Evolutionary conservation across 2,329 filamentous ascomycete genomes (phyloP), one percentile per base, ranked within the genome.

Genomic region (Fusarium metavorans): DNA sequence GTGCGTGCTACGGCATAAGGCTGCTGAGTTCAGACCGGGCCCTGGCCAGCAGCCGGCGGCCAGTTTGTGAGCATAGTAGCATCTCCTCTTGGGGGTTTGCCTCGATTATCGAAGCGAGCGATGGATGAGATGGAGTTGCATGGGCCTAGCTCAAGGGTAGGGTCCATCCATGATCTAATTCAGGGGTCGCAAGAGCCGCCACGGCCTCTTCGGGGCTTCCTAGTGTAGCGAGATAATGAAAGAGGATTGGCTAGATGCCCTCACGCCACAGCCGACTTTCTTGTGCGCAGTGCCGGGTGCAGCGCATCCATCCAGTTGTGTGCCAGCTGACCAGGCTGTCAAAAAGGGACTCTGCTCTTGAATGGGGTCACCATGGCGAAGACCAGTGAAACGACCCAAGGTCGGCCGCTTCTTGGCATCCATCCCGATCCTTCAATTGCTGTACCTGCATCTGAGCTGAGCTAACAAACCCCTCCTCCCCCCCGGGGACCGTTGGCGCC

Each of bases 221-320:
- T 70, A 64, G 72, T 74, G 71, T 64, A 66, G 57, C 60, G 61
- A 66, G 35, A 72, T 61, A 43, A 41, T 75, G 69, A 75, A 75
- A 75, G 72, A 75, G 72, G 72, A 75, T 75, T 73, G 72, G 72
- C 72, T 65, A 48, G 57, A 70, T 23, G 34, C 16, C 18, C 30
- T 62, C 43, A 64, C 63, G 70, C 72, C 72, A 75, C 69, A 67
- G 65, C 34, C 54, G 37, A 35, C 43, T 45, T 39, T 39, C 27
- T 37, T 39, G 35, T 58, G 25, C 32, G 45, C 60, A 48, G 54
- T 48, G 43, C 23, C 34, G 61, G 16, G 48, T 23, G 50, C 37
- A 37, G 37, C 52, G 34, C 37, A 27, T 18, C n/a, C 25, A 27
- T n/a, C 27, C 8, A 52, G 43, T 43, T 27, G 54, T 54, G 45